phyloP scores from a whole-genome alignment of 1,284 basidiomycete genomes.

The Veloporphyrellus conicus region DNA sequence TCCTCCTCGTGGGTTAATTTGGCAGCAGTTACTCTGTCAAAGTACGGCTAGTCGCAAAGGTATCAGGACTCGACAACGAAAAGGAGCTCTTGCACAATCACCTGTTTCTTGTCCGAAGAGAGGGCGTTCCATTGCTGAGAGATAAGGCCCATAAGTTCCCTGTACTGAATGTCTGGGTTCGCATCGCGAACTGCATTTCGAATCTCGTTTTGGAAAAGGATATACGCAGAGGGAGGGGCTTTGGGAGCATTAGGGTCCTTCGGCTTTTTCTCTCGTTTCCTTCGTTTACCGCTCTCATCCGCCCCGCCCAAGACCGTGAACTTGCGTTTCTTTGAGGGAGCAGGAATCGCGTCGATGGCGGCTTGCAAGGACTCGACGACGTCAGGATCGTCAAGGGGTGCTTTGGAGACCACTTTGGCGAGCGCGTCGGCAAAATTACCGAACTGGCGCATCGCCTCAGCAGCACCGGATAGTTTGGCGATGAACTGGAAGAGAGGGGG shows the following conservation, averaged over 20 bases:
- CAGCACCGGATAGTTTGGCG: conserved; percentile 48
- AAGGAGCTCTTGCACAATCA: conserved; percentile 33
- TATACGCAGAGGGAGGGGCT: conserved; percentile 89
- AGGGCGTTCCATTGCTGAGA: conserved; percentile 73
- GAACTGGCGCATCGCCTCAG: conserved; percentile 56
- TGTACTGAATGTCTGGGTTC: conserved; percentile 64
- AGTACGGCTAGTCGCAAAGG: conserved; percentile 21
- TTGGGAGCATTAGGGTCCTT: conserved; percentile 95
- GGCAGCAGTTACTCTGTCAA: conserved; percentile 34
- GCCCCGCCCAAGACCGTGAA: conserved; percentile 41
- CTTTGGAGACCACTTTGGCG: conserved; percentile 38
- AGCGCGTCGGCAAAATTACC: conserved; percentile 56
- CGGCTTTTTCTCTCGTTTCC: conserved; percentile 50
- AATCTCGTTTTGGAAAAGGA: conserved; percentile 92
- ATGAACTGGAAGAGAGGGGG: conserved; percentile 43
- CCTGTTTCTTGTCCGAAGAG: conserved; percentile 67
- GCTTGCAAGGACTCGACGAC: conserved; percentile 28
- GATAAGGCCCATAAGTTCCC: conserved; percentile 71
- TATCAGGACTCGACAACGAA: conserved; percentile 11
- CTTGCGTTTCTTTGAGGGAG: conserved; percentile 52
- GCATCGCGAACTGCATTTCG: conserved; percentile 67
- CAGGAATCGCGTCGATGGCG: conserved; percentile 32
- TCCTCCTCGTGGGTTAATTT: conserved; percentile 49
- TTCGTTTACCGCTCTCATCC: conserved; percentile 42
- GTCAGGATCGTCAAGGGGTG: conserved; percentile 33